Percentiles rank a stretch among this genome's conserved stretches.
phyloP scores from a whole-genome alignment of 2,329 filamentous ascomycete genomes.

The Calcarisporium arbuscula region DNA sequence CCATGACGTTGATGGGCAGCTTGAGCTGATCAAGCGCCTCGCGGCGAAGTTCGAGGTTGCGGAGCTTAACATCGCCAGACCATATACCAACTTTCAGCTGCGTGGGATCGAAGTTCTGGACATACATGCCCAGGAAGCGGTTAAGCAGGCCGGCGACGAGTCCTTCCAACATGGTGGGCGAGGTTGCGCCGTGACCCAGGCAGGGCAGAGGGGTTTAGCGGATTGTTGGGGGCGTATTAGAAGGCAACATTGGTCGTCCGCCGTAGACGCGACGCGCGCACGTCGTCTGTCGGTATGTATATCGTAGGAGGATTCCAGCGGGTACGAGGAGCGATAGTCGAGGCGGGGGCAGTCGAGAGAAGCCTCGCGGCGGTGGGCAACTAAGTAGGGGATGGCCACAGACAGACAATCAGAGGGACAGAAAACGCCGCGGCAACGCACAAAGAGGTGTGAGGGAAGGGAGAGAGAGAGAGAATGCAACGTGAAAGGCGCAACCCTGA shows the following conservation, averaged over 20 bases:
- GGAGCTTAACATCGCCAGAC: constrained; percentile 95
- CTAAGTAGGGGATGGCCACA: too few relatives aligned
- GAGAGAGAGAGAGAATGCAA: too few relatives aligned
- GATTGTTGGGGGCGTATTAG: constrained; percentile 8
- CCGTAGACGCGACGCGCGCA: constrained; percentile 2
- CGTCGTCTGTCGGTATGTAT: constrained; percentile 1
- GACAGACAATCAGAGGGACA: too few relatives aligned
- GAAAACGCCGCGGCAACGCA: too few relatives aligned
- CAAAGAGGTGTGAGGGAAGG: too few relatives aligned
- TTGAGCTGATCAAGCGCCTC: constrained; percentile 97
- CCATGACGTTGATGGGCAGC: constrained; percentile 91
- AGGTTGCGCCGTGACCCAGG: constrained; percentile 64
- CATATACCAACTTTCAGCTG: constrained; percentile 98
- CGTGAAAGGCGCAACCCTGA: too few relatives aligned
- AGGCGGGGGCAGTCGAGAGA: too few relatives aligned
- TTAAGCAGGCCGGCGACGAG: constrained; percentile 96
- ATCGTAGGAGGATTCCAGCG: too few relatives aligned
- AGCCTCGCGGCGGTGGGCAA: too few relatives aligned
- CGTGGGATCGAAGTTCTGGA: constrained; percentile 97
- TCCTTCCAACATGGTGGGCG: constrained; percentile 83
- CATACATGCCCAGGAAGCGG: constrained; percentile 99
- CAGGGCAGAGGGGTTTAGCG: constrained; percentile 32
- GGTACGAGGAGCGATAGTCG: too few relatives aligned
- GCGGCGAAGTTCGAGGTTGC: constrained; percentile 82
- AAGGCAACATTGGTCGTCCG: constrained; percentile 14